Conservation (phyloP, 23 red algal species). For the Gracilaria vermiculophylla region DNA sequence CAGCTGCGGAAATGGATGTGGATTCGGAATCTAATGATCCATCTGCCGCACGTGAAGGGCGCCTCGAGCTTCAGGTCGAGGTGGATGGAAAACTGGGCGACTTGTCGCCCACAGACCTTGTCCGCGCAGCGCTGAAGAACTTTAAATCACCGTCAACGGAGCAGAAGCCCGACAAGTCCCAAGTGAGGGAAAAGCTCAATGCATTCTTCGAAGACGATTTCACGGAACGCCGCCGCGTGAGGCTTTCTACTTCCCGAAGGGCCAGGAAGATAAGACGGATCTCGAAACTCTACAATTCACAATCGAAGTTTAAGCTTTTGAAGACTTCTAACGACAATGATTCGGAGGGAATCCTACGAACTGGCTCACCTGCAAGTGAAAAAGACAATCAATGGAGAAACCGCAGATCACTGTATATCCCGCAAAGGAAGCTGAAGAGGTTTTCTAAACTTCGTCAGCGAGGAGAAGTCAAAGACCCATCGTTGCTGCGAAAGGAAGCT, state of each 20-base stretch:
- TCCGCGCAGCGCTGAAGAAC: neutral
- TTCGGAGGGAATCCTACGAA: neutral
- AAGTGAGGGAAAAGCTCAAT: constrained; percentile 4
- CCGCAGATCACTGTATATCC: constrained; percentile 13
- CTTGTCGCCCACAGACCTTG: neutral
- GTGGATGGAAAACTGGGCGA: neutral
- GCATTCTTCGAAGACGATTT: constrained; percentile 55
- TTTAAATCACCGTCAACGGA: neutral
- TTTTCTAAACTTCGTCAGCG: neutral
- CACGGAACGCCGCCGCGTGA: neutral
- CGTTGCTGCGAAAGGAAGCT: neutral
- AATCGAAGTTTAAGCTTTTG: neutral
- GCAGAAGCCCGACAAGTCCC: neutral
- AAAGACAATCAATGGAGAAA: too few species aligned
- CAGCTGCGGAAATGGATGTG: constrained; percentile 36
- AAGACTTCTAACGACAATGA: neutral
- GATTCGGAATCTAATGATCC: constrained; percentile 16
- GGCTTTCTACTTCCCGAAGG: neutral
- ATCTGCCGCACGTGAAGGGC: neutral
- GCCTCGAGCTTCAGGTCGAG: neutral
- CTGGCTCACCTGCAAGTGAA: neutral
- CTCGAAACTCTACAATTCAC: constrained; percentile 3
- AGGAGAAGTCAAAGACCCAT: neutral
- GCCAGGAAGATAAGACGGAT: neutral
- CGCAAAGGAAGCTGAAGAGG: constrained; percentile 25